A percentile compares a stretch with the other conserved stretches of the same genome.
Evolutionary conservation across 2,329 filamentous ascomycete species (phyloP).

Genomic region (Blastomyces emzantsi): DNA sequence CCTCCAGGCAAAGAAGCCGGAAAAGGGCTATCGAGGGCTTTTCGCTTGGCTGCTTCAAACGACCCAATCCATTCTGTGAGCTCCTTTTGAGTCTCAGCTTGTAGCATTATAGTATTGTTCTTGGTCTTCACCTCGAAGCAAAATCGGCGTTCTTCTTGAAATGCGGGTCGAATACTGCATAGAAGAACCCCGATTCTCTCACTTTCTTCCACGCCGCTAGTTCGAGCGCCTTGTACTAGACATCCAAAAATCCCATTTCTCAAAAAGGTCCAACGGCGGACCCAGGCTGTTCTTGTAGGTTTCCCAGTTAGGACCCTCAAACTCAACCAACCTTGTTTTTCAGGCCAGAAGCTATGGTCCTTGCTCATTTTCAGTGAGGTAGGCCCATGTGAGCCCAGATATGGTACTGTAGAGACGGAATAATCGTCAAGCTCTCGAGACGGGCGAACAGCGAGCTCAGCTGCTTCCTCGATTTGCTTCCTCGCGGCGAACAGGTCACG

Average conservation of each 20-base stretch:
- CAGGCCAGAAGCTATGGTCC: constrained; percentile 41
- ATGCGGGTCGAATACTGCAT: constrained; percentile 83
- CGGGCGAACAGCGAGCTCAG: constrained; percentile 62
- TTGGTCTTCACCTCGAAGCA: constrained; percentile 99
- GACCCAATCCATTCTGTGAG: constrained; percentile 92
- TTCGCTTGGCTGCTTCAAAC: constrained; percentile 89
- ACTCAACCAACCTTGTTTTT: constrained; percentile 95
- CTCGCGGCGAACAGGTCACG: constrained; percentile 70
- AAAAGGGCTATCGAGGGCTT: constrained; percentile 68
- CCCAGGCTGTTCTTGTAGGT: constrained; percentile 81
- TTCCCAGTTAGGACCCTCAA: constrained; percentile 74
- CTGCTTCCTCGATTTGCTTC: constrained; percentile 70
- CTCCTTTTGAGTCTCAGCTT: constrained; percentile 85
- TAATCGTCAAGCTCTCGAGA: constrained; percentile 93
- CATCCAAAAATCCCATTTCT: constrained; percentile 95
- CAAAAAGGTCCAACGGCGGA: constrained; percentile 89
- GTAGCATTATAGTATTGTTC: constrained; percentile 76
- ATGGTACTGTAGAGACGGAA: constrained; percentile 79
- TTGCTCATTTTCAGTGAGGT: constrained; percentile 50
- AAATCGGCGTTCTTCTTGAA: constrained; percentile 87
- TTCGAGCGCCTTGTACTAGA: constrained; percentile 70
- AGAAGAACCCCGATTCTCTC: constrained; percentile 93
- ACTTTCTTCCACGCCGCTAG: constrained; percentile 81
- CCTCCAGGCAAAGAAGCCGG: constrained; percentile 39
- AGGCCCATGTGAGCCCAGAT: constrained; percentile 61